Base-by-base conservation (phyloP, 441 rosid species). In the Manihot esculenta region DNA sequence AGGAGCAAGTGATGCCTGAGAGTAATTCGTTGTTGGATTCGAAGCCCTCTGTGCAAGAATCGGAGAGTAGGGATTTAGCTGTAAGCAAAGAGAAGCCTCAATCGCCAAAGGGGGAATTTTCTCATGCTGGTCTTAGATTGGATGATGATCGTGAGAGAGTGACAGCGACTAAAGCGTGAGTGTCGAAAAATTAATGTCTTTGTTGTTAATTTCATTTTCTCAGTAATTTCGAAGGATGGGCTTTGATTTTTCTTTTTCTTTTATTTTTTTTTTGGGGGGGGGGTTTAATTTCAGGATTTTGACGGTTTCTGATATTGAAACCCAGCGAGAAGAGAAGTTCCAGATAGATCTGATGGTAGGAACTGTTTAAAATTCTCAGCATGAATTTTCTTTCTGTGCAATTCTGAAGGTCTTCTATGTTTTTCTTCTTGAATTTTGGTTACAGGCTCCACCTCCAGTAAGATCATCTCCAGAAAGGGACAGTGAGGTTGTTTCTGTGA, bases 291-390 rank as follows among this genome's bases (percentile, higher is more conserved):
- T 74, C 79, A 90, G 97, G 62, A 86, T 78, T 73, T 74, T 78
- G 5, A 61, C 78, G 12, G 76, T 69, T 23, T 69, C 73, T 62
- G 95, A 81, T 72, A 64, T 42, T 26, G 91, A 83, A 75, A 80
- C 49, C 65, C 83, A 71, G 69, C 81, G 82, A 35, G 91, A 85
- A 33, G 95, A 84, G 80, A 95, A 88, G 84, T 91, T 87, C 71
- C 92, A 85, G 84, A 95, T 95, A 88, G 99, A 95, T 93, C 94
- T 93, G 85, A 95, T 95, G 99, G 99, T 93, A 78, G 69, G 81
- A 77, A 71, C 51, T 62, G 66, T 44, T 41, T 41, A 9, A 8
- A 24, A 59, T 64, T 49, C 7, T 18, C 41, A 10, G 47, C 14
- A 51, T 59, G 26, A 6, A 35, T 61, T 33, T n/a, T n/a, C n/a